Conservation (phyloP, 208 protist genomes). For the Wallacemonas sp. region DNA sequence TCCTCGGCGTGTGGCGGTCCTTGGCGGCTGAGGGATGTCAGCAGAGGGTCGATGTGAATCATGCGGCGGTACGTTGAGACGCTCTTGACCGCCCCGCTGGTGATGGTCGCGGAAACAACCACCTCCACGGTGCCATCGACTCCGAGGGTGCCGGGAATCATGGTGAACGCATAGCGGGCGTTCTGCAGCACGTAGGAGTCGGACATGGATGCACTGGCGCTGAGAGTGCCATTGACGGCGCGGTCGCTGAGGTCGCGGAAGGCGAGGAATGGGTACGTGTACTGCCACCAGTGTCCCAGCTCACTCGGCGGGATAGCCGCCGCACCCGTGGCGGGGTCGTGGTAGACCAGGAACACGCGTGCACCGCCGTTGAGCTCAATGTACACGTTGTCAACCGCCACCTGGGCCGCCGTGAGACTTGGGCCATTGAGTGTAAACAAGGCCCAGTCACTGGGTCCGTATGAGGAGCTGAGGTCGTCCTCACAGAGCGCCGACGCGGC, state of each 20-base stretch:
- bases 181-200: conserved; percentile 21
- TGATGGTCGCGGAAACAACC: conserved; percentile 49
- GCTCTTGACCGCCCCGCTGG: conserved; percentile 23
- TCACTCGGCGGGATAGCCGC: conserved; percentile 25
- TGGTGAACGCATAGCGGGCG: conserved; percentile 66
- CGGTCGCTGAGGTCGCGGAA: conserved; percentile 61
- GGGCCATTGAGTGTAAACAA: conserved; percentile 64
- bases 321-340: conserved; percentile 47
- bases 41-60: conserved; percentile 66
- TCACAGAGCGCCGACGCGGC: conserved; percentile 48
- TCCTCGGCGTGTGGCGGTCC: conserved; percentile 30
- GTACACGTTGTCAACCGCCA: conserved; percentile 49
- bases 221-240: conserved; percentile 47
- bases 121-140: conserved; percentile 58
- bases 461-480: conserved; percentile 69
- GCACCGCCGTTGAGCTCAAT: conserved; percentile 39
- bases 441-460: conserved; percentile 82
- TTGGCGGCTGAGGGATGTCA: conserved; percentile 74
- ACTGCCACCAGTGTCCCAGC: conserved; percentile 66
- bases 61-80: conserved; percentile 56
- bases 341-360: conserved; percentile 61
- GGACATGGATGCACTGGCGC: conserved; percentile 30
- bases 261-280: conserved; percentile 69
- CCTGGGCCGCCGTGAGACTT: conserved; percentile 32
- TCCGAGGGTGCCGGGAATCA: conserved; percentile 70